Evolutionary conservation across 805 yeast genomes (phyloP), one percentile per base, ranked within the genome.

Genomic region (Sporopachydermia quercuum): DNA sequence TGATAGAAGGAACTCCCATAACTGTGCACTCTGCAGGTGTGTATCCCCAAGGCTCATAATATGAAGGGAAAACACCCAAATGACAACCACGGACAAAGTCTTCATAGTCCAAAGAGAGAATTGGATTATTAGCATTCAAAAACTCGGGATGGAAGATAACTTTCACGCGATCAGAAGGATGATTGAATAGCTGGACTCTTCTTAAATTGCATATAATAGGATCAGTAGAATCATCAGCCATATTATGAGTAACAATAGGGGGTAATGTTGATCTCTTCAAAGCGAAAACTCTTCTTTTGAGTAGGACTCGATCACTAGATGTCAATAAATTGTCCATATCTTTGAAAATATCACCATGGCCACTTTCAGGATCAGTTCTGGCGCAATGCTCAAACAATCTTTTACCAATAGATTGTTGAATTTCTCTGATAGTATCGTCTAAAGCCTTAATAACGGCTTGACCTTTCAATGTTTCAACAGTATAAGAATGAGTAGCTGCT

Each of bases 11-110:
- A 49, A 82, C 84, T 43, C 94, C 93, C 94, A 82, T 82, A 14
- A 81, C 93, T 0, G 94, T 82, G 67, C 94, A 82, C 56, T 82
- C 94, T 5, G 91, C 91, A 4, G 94, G 93, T 2, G 93, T 82
- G 55, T 82, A 82, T 39, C 94, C 94, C 94, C 94, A 82, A 13
- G 94, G 94, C 58, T 82, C 94, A 53, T 82, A 82, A 55, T 82
- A 82, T 0, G 87, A 78, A 39, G 94, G 94, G 74, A 82, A 82
- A 37, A 82, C 89, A 58, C 94, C 94, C 58, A 82, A 65, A 59
- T 82, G 91, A 57, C 91, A 80, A 46, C 94, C 94, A 52, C 93
- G 68, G 39, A 82, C 93, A 55, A 82, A 82, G 55, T 82, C 93
- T 55, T 82, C 93, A 55, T 82, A 82, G 55, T 82, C 94, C 44